These are phyloP conservation scores for Camellia japonica DNA, from an alignment of 148 eudicot genomes.

Conservation along the genomic window DNA sequence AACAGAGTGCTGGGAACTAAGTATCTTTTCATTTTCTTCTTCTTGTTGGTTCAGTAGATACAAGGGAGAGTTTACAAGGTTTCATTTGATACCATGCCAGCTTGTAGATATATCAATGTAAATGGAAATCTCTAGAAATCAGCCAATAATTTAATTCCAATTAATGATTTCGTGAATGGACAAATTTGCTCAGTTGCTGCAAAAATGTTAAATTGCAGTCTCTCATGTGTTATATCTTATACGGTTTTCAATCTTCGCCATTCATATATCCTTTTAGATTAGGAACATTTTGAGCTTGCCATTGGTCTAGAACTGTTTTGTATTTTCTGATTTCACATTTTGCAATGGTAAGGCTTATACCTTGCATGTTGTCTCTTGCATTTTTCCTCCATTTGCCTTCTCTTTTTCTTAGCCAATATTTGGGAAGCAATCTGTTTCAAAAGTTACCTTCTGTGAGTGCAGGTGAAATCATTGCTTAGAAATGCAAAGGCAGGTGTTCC, in stretches of 20 bases:
- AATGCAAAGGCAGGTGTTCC: conserved; percentile 80
- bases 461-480: conserved; percentile 85
- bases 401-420: not conserved
- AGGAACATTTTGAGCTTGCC: not conserved
- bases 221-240: no score
- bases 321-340: not conserved
- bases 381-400: not conserved
- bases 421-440: not conserved
- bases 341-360: not conserved
- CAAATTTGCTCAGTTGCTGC: not conserved
- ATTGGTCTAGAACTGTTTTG: not conserved
- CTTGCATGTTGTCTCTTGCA: not conserved
- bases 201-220: not conserved
- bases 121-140: not conserved
- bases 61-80: not conserved
- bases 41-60: not conserved
- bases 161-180: not conserved
- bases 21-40: not conserved
- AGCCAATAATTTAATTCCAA: not conserved
- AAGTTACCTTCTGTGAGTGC: conserved; percentile 20
- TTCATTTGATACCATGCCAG: not conserved
- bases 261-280: not conserved
- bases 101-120: not conserved
- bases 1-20: not conserved
- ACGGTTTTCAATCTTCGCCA: not conserved